Evolutionary conservation across 1,284 basidiomycete genomes (phyloP), one percentile per base, ranked within the genome.

Genomic region (Apiotrichum porosum): DNA sequence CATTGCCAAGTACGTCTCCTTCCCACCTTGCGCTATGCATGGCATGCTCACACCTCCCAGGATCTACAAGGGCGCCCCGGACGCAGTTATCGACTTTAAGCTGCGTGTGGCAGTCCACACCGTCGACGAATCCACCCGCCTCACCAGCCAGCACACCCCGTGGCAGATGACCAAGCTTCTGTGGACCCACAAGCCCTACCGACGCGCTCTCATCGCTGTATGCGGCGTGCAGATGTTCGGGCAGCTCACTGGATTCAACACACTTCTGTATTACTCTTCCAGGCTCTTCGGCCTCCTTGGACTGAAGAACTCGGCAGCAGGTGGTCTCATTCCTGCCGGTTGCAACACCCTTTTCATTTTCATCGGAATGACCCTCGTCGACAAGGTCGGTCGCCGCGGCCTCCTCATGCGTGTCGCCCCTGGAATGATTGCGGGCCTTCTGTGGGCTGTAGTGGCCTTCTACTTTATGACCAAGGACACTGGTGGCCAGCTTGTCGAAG

Each of bases 231-330:
- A 58, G 24, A 33, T 43, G 6, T 54, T 56, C 36, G 47, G 48
- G 1, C 72, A 72, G 39, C 52, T 71, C 2, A 62, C 53, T 4
- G 72, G 72, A 3, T 71, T 67, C 58, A 74, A 74, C 51, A 61
- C 59, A 0, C 44, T 35, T 0, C 61, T 61, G 6, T 72, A 73
- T 56, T 72, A 70, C 54, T 52, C 51, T 6, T 54, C 57, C 3
- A 64, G 59, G 2, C 36, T 73, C 30, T 70, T 73, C 49, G 49
- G 58, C n/a, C 52, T 55, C 12, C 63, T 66, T 9, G 69, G 70
- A 2, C 56, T 75, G 47, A 44, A 60, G 36, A 72, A 74, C 39
- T 56, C 64, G 0, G 64, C 69, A 6, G 62, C 66, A 0, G 62
- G 57, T 4, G 65, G 67, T 9, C 60, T 73, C 15, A 62, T 73